phyloP scores from a whole-genome alignment of 2,329 filamentous ascomycete species.

The Ophiostoma sp. region DNA sequence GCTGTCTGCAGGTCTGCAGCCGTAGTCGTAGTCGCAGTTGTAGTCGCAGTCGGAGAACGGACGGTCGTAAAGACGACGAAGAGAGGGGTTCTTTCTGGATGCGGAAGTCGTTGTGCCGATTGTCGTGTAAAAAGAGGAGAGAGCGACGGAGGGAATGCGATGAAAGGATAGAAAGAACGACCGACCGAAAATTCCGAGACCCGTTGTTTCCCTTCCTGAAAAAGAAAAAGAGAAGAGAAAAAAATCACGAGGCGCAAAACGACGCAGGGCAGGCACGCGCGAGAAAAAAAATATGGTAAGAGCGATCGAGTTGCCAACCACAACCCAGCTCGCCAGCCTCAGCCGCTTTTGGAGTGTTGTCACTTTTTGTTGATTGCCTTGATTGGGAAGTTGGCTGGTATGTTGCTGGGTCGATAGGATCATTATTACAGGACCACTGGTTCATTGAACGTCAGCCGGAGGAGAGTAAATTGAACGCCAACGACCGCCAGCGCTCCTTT shows the following conservation, averaged over 20 bases:
- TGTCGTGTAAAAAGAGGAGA: neutral
- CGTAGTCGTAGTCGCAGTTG: neutral
- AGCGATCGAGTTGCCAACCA: neutral
- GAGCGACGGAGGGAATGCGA: neutral
- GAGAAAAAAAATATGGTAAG: neutral
- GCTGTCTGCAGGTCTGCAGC: neutral
- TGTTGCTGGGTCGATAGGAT: slow-evolving; percentile 15
- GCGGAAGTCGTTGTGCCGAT: slow-evolving; percentile 5
- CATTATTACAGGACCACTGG: neutral
- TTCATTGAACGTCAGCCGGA: neutral
- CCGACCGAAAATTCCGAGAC: neutral
- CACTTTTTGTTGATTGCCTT: neutral
- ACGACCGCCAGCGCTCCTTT: neutral
- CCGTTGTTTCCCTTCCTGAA: neutral
- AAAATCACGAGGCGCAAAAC: neutral
- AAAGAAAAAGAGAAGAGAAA: neutral
- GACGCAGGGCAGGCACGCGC: neutral
- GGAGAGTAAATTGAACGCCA: neutral
- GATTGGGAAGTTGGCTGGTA: neutral
- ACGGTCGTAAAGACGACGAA: neutral
- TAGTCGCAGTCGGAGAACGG: neutral
- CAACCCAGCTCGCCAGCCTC: neutral
- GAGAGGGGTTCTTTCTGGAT: slow-evolving; percentile 1
- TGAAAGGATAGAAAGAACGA: neutral
- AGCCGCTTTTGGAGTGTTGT: neutral